Evolutionary conservation across 2,329 filamentous ascomycete species (phyloP).

Genomic region (Cladophialophora carrionii): DNA sequence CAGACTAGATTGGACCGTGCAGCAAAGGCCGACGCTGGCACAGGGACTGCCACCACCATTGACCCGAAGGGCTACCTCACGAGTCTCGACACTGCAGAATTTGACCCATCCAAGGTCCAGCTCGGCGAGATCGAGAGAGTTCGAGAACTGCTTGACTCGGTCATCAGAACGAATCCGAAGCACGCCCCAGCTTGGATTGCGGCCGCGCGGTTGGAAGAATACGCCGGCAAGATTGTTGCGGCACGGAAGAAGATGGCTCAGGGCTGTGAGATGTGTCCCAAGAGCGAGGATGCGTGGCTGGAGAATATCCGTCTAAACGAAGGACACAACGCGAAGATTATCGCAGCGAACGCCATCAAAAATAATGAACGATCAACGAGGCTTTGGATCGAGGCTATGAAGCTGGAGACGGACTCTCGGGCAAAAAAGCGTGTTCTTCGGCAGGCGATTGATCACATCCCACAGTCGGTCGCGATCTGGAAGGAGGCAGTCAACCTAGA

Average conservation of each 20-base stretch:
- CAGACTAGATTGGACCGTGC: constrained; percentile 93
- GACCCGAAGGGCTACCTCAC: constrained; percentile 97
- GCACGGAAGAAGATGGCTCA: constrained; percentile 85
- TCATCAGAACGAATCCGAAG: constrained; percentile 94
- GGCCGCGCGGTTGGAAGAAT: constrained; percentile 85
- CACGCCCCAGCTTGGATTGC: constrained; percentile 97
- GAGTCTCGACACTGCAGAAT: constrained; percentile 78
- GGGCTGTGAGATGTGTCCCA: constrained; percentile 87
- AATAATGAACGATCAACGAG: constrained; percentile 85
- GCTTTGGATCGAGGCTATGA: constrained; percentile 95
- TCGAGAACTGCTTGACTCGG: constrained; percentile 87
- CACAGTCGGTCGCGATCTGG: constrained; percentile 95
- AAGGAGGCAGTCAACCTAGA: constrained; percentile 96
- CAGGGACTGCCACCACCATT: constrained; percentile 84
- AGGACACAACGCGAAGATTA: constrained; percentile 89
- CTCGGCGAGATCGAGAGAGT: constrained; percentile 96
- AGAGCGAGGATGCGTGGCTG: constrained; percentile 93
- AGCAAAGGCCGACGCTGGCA: constrained; percentile 69
- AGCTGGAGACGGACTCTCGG: constrained; percentile 76
- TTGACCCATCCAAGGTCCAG: constrained; percentile 77
- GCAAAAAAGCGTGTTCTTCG: constrained; percentile 92
- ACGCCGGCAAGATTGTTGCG: constrained; percentile 87
- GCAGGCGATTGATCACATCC: constrained; percentile 88
- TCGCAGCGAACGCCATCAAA: constrained; percentile 90
- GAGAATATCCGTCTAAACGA: constrained; percentile 95